Evolutionary conservation across 2,329 filamentous ascomycete genomes (phyloP), one percentile per base, ranked within the genome.

Genomic region (Hypoxylon rubiginosum): DNA sequence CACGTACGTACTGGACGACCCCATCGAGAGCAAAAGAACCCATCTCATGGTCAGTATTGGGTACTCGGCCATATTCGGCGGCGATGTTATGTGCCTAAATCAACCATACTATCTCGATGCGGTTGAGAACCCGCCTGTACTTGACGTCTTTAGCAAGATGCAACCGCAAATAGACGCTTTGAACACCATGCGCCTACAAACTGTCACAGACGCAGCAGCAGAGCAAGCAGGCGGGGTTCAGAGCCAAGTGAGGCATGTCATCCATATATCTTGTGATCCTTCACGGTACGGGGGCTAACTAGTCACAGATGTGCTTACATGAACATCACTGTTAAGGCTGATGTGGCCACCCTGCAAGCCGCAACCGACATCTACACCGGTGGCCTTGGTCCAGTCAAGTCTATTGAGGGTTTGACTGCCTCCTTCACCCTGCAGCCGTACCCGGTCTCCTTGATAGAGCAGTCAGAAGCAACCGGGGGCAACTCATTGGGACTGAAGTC

Each of bases 11-110:
- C 62, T 76, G 2, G 36, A 64, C 10, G 63, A 66, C 19, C 67
- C 70, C 0, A 56, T 71, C 11, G 68, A 69, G 3, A 60, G n/a
- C 36, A 15, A 34, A 5, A 49, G 69, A 3, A 72, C 73, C 15
- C 72, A 75, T 26, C 34, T 75, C 8, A 73, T 74, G 72, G 30
- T 74, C 3, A 71, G 67, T 45, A 39, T 68, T 10, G 68, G 63
- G 1, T 74, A 71, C 49, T 51, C 65, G 2, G 67, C 61, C 4
- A 46, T 28, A 5, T 28, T 48, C 13, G 45, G 45, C 8, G 2
- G 6, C 11, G 45, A 48, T 26, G 1, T 24, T 4, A 13, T 48
- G 4, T 5, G 11, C 2, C 4, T 58, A 26, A 58, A 58, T 34
- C 56, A 68, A 48, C 21, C 68, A 4, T 71, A 69, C 15, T 66